Evolutionary conservation across 2,329 filamentous ascomycete genomes (phyloP).

Genomic region (Dactylellina drechsleri): DNA sequence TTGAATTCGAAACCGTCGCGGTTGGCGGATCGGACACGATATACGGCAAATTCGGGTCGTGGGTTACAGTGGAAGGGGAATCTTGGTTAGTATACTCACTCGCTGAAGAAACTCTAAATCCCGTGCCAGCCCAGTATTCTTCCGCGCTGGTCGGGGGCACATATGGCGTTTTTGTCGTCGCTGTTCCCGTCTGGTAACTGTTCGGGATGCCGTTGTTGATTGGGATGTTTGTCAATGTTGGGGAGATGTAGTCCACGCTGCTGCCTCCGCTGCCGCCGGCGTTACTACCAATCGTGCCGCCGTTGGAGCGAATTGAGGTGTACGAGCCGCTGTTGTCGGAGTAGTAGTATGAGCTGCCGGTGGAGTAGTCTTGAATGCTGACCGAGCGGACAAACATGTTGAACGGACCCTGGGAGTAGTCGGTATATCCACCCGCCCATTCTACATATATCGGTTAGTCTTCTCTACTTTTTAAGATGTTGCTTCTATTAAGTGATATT

Average conservation of each 20-base stretch:
- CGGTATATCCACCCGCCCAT: conserved; percentile 87
- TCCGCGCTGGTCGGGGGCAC: conserved; percentile 67
- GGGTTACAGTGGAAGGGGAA: background rate
- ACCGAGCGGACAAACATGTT: conserved; percentile 83
- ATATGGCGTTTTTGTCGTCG: conserved; percentile 62
- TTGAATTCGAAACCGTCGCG: conserved; percentile 40
- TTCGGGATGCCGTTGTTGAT: conserved; percentile 73
- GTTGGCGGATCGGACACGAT: conserved; percentile 44
- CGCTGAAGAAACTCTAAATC: conserved; percentile 51
- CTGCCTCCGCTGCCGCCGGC: conserved; percentile 71
- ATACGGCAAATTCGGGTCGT: conserved; percentile 45
- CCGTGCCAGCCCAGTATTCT: conserved; percentile 52
- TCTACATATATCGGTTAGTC: conserved; percentile 60
- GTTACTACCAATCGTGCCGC: conserved; percentile 71
- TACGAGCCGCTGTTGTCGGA: conserved; percentile 79
- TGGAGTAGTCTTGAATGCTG: conserved; percentile 88
- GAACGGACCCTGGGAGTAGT: conserved; percentile 85
- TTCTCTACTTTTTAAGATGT: conserved; percentile 12
- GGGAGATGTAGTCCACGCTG: conserved; percentile 68
- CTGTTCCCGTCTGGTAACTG: conserved; percentile 76
- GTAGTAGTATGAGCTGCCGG: conserved; percentile 85
- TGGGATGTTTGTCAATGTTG: conserved; percentile 63
- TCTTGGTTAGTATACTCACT: conserved; percentile 37
- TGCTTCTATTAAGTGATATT: background rate
- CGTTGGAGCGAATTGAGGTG: conserved; percentile 82